A percentile compares a stretch with the other conserved stretches of the same genome.
These are phyloP conservation scores for Colletotrichum tropicale DNA, from an alignment of 2,329 filamentous ascomycete species.

Conservation along the genomic window DNA sequence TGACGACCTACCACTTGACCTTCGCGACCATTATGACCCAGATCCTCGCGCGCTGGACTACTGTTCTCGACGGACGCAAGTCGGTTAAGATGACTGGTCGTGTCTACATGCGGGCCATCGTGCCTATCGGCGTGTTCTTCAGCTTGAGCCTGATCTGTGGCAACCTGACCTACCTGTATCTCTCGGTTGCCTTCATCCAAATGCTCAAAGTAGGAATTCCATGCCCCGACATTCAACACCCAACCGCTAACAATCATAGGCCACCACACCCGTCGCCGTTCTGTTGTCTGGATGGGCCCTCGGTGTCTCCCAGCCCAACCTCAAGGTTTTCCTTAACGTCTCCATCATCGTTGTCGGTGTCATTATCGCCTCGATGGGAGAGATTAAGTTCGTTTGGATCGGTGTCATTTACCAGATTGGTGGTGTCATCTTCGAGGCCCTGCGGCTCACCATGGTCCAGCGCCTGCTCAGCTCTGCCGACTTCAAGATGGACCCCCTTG, in stretches of 20 bases:
- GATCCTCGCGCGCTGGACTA: conserved; percentile 87
- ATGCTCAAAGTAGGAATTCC: conserved; percentile 84
- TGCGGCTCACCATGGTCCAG: conserved; percentile 85
- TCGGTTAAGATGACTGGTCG: conserved; percentile 96
- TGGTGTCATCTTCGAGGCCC: conserved; percentile 81
- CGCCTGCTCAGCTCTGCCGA: conserved; percentile 80
- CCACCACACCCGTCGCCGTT: conserved; percentile 92
- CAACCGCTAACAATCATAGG: conserved; percentile 52
- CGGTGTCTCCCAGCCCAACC: conserved; percentile 81
- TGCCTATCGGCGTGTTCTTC: conserved; percentile 96
- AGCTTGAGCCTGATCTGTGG: conserved; percentile 95
- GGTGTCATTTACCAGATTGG: conserved; percentile 81
- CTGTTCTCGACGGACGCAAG: conserved; percentile 90
- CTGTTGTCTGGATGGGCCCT: conserved; percentile 88
- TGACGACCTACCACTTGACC: conserved; percentile 94
- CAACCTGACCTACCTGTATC: conserved; percentile 93
- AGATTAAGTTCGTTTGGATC: conserved; percentile 88
- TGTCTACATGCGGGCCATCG: conserved; percentile 90
- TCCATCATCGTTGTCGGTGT: conserved; percentile 95
- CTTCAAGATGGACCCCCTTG: conserved; percentile 91
- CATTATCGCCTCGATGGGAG: conserved; percentile 90
- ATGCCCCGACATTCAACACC: background rate
- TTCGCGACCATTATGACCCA: conserved; percentile 97
- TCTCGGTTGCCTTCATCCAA: conserved; percentile 96
- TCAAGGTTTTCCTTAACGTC: conserved; percentile 90